Base-by-base conservation (phyloP, 139 green algal genomes). In the Marvania coccoides region DNA sequence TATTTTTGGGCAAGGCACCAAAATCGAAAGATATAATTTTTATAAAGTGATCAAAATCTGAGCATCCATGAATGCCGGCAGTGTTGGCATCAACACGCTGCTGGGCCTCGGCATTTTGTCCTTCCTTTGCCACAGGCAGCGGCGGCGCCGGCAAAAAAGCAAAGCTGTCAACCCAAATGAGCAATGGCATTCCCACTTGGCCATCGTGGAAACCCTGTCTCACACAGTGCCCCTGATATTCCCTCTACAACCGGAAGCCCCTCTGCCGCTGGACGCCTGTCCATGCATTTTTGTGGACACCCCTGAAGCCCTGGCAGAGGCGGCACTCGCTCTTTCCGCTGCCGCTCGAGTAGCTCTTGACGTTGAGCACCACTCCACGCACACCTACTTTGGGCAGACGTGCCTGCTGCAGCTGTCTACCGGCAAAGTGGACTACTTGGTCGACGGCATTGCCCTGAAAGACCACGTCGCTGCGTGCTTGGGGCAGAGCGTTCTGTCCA, bases 371-470 rank as follows among this genome's bases (percentile, higher is more conserved):
- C 67, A 83, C 55, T 19, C 65, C 1, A 36, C 61, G 39, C 68
- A 77, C 39, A 82, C 59, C 36, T 95, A 93, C 62, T 66, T 76
- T 2, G 88, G 88, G 37, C 34, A 89, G 4, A 73, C 78, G 0
- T 95, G 88, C 77, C 65, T 94, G 37, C 39, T 95, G 37, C 88
- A 95, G 74, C 56, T 95, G 15, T 82, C 77, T 13, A 85, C 68
- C 82, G 80, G 78, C 8, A 5, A 15, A 2, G 10, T 40, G 5
- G 85, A 89, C 30, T 95, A 79, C 53, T 15, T 95, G 30, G 37
- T 95, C 0, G 87, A 95, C 64, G 47, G 56, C 6, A 24, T 95
- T 29, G 80, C 81, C 2, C 72, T 95, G 45, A 70, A 34, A 8
- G 35, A 85, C 51, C 76, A 86, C 53, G 51, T 86, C 47, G 45